A percentile compares a stretch with the other conserved stretches of the same genome.
Evolutionary conservation across 2,329 filamentous ascomycete species (phyloP).

Genomic region (Neonectria ditissima): DNA sequence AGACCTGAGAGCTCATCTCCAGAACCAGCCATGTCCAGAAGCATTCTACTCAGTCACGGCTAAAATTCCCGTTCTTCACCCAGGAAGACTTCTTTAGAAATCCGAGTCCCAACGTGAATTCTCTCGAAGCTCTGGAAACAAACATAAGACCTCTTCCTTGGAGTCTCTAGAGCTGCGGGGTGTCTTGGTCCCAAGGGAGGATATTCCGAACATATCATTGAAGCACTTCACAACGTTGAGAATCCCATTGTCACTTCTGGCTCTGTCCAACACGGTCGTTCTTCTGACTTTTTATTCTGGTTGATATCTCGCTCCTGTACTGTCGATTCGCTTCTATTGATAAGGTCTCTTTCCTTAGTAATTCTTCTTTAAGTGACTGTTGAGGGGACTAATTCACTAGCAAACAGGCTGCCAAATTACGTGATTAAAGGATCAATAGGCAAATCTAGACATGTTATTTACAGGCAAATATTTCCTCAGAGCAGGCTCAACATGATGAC

Average conservation of each 20-base stretch:
- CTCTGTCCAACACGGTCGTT: slow-evolving; percentile 21
- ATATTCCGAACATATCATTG: background rate
- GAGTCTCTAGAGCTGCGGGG: too few species aligned
- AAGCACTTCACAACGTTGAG: background rate
- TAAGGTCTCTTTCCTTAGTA: slow-evolving; percentile 18
- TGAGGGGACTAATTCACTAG: background rate
- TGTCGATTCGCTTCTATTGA: slow-evolving; percentile 21
- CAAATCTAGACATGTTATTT: background rate
- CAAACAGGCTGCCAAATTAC: too few species aligned
- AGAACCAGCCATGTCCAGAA: background rate
- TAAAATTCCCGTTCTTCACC: background rate
- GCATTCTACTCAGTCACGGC: background rate
- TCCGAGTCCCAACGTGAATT: too few species aligned
- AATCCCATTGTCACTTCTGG: slow-evolving; percentile 28
- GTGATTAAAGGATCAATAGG: background rate
- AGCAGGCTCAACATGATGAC: background rate
- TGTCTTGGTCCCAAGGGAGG: too few species aligned
- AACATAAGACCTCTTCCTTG: too few species aligned
- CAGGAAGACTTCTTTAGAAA: background rate
- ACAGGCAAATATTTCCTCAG: background rate
- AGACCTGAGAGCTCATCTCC: background rate
- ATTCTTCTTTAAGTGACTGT: slow-evolving; percentile 33
- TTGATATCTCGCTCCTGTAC: slow-evolving; percentile 34
- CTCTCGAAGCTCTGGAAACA: too few species aligned
- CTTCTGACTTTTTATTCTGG: slow-evolving; percentile 38